phyloP scores from a whole-genome alignment of 1,139 yeast species.

The Kurtzmaniella quercitrusa region DNA sequence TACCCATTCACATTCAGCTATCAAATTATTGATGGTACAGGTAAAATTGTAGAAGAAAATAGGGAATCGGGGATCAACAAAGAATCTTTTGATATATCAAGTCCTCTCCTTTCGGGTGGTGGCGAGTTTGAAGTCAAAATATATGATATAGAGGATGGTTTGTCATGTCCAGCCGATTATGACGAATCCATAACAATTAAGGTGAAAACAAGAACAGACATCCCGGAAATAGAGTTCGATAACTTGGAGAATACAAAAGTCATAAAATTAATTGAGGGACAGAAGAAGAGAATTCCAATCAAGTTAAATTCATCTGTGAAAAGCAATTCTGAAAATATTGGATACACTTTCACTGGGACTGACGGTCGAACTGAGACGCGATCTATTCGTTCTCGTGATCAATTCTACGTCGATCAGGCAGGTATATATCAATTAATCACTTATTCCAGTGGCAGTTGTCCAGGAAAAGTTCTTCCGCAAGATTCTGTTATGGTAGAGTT shows the following conservation, averaged over 20 bases:
- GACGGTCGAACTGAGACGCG: slow-evolving; percentile 20
- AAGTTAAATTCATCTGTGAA: slow-evolving; percentile 31
- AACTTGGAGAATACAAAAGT: slow-evolving; percentile 17
- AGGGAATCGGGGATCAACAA: slow-evolving; percentile 36
- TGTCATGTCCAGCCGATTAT: slow-evolving; percentile 67
- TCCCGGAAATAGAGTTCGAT: slow-evolving; percentile 42
- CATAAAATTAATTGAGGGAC: slow-evolving; percentile 58
- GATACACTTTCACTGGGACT: slow-evolving; percentile 18
- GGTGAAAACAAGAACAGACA: slow-evolving; percentile 60
- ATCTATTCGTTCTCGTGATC: slow-evolving; percentile 24
- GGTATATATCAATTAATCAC: slow-evolving; percentile 62
- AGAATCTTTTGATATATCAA: slow-evolving; percentile 33
- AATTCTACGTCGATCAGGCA: slow-evolving; percentile 45
- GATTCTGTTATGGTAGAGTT: slow-evolving; percentile 42
- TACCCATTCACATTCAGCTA: slow-evolving; percentile 73
- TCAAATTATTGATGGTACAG: slow-evolving; percentile 35
- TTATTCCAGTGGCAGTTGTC: slow-evolving; percentile 64
- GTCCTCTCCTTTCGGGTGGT: slow-evolving; percentile 57
- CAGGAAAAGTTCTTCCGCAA: slow-evolving; percentile 47
- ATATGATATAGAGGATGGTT: slow-evolving; percentile 63
- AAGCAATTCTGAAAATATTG: slow-evolving; percentile 21
- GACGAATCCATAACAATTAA: slow-evolving; percentile 47
- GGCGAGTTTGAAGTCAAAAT: slow-evolving; percentile 66
- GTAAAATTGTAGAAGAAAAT: slow-evolving; percentile 35
- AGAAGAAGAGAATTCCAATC: slow-evolving; percentile 54